A percentile compares a stretch with the other conserved stretches of the same genome.
phyloP scores from a whole-genome alignment of 2,329 filamentous ascomycete genomes.

The Fusarium tricinctum region DNA sequence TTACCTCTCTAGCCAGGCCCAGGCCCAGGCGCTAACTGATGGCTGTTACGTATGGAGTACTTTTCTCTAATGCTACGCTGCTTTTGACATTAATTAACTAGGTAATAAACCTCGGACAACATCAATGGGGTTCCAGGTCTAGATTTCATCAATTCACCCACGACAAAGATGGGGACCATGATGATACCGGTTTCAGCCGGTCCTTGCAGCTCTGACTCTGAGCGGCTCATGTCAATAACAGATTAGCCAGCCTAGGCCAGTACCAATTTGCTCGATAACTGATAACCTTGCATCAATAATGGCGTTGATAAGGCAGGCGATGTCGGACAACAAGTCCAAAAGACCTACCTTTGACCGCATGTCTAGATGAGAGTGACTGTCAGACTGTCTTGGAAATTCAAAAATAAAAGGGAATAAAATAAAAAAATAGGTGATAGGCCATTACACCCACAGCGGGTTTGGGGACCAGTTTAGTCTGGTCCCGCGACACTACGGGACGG shows the following conservation, averaged over 20 bases:
- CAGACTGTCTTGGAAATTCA: not conserved
- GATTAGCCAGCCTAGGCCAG: too few relatives aligned
- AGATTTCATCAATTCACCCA: constrained; percentile 14
- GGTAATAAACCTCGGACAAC: constrained; percentile 11
- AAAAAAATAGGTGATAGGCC: constrained; percentile 8
- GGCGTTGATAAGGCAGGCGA: constrained; percentile 26
- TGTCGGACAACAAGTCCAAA: constrained; percentile 4
- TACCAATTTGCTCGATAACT: not conserved
- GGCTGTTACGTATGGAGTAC: constrained; percentile 32
- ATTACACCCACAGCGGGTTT: constrained; percentile 31
- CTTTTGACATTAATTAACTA: constrained; percentile 8
- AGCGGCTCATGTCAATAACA: constrained; percentile 10
- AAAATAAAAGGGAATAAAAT: not conserved
- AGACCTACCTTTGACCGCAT: constrained; percentile 6
- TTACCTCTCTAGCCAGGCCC: constrained; percentile 3
- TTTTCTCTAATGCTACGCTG: constrained; percentile 1
- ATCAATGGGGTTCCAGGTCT: not conserved
- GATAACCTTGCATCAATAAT: constrained; percentile 30
- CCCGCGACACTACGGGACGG: constrained; percentile 39
- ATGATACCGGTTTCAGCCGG: constrained; percentile 22
- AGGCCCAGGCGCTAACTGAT: constrained; percentile 18
- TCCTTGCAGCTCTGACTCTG: constrained; percentile 3
- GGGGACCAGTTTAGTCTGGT: constrained; percentile 31
- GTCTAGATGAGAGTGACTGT: not conserved
- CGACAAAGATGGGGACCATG: constrained; percentile 16